These are phyloP conservation scores for Paramecium primaurelia DNA, from an alignment of 73 alveolate genomes.

Conservation along the genomic window DNA sequence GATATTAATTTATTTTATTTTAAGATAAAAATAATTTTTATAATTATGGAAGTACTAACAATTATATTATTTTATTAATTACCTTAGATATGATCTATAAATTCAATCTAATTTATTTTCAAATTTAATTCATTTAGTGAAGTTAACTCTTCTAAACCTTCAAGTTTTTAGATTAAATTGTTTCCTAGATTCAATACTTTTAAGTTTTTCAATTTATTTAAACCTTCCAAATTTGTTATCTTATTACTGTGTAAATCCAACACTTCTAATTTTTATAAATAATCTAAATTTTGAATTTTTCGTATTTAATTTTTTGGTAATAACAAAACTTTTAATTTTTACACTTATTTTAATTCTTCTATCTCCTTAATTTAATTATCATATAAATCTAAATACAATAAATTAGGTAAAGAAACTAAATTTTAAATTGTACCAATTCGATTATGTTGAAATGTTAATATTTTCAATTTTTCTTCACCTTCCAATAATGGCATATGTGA, in stretches of 20 bases:
- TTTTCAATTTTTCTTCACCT: slow-evolving; percentile 83
- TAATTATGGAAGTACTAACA: slow-evolving; percentile 65
- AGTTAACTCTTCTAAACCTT: slow-evolving; percentile 67
- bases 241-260: slow-evolving; percentile 80
- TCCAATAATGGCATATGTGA: slow-evolving; percentile 81
- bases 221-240: slow-evolving; percentile 75
- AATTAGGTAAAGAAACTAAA: slow-evolving; percentile 77
- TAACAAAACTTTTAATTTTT: slow-evolving; percentile 74
- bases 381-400: slow-evolving; percentile 76
- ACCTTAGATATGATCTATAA: slow-evolving; percentile 63
- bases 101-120: slow-evolving; percentile 76
- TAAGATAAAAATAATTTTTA: slow-evolving; percentile 67
- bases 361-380: slow-evolving; percentile 78
- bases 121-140: slow-evolving; percentile 72
- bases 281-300: slow-evolving; percentile 69
- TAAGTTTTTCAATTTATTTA: slow-evolving; percentile 62
- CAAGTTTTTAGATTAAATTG: slow-evolving; percentile 69
- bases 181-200: slow-evolving; percentile 79
- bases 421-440: slow-evolving; percentile 71
- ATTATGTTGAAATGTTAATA: slow-evolving; percentile 74
- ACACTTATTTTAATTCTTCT: slow-evolving; percentile 74
- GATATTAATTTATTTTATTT: slow-evolving; percentile 66
- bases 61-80: slow-evolving; percentile 12
- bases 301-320: slow-evolving; percentile 74
- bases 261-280: slow-evolving; percentile 74